These are phyloP conservation scores for Fomitopsis betulina DNA, from an alignment of 1,284 basidiomycete species.

Conservation along the genomic window DNA sequence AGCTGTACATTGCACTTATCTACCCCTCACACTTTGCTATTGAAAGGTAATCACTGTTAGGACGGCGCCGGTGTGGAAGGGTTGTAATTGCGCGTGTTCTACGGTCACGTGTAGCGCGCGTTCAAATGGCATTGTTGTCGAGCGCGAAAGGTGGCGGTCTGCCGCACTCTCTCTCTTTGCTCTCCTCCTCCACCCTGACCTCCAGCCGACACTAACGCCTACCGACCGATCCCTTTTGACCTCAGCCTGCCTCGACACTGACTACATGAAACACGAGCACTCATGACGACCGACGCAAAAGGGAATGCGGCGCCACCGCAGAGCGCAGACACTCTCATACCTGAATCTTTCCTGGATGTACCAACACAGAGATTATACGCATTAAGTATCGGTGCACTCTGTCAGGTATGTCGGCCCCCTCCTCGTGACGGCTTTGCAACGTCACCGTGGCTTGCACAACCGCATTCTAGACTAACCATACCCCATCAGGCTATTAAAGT, in stretches of 20 bases:
- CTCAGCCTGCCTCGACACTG: background rate
- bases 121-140: background rate
- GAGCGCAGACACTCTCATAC: constrained; percentile 22
- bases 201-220: background rate
- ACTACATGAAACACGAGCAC: background rate
- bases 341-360: constrained; percentile 31
- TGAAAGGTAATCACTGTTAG: too few species aligned
- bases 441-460: background rate
- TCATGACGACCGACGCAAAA: constrained; percentile 13
- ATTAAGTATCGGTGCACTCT: constrained; percentile 37
- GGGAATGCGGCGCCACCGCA: constrained; percentile 6
- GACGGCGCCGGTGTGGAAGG: too few species aligned
- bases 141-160: background rate
- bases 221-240: background rate
- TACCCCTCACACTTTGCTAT: too few species aligned
- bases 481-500: constrained; percentile 56
- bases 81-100: background rate
- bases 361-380: constrained; percentile 48
- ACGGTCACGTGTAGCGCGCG: background rate
- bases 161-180: background rate
- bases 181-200: background rate
- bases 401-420: constrained; percentile 33
- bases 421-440: background rate
- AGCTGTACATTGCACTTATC: too few species aligned
- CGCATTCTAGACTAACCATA: background rate